These are phyloP conservation scores for Hydnomerulius pinastri DNA, from an alignment of 768 basidiomycete genomes.

Conservation along the genomic window DNA sequence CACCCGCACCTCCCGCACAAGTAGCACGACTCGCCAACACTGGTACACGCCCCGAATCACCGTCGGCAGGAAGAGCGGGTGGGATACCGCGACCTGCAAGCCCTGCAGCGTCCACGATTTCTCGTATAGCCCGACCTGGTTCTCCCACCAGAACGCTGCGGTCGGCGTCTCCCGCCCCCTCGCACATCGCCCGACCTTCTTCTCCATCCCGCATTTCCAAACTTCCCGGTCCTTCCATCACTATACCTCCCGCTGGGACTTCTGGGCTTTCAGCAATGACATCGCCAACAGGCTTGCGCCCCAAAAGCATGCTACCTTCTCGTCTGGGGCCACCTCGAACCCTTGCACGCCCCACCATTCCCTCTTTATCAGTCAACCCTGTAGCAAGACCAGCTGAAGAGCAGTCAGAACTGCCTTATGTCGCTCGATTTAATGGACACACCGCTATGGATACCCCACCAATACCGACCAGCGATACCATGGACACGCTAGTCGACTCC, in stretches of 20 bases:
- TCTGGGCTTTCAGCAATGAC: slow-evolving; percentile 35
- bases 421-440: slow-evolving; percentile 18
- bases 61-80: slow-evolving; percentile 42
- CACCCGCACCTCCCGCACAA: slow-evolving; percentile 45
- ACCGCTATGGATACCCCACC: slow-evolving; percentile 13
- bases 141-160: slow-evolving; percentile 40
- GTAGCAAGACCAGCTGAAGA: slow-evolving; percentile 26
- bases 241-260: slow-evolving; percentile 8
- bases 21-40: slow-evolving; percentile 53
- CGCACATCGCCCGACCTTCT: slow-evolving; percentile 43
- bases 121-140: slow-evolving; percentile 45
- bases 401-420: slow-evolving; percentile 33
- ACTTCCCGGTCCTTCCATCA: slow-evolving; percentile 37
- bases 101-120: slow-evolving; percentile 41
- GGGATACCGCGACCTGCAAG: slow-evolving; percentile 51
- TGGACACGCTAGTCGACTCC: slow-evolving; percentile 37
- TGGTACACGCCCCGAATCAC: slow-evolving; percentile 52
- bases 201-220: slow-evolving; percentile 53
- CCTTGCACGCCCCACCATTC: slow-evolving; percentile 33
- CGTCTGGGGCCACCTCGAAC: slow-evolving; percentile 68
- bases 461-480: slow-evolving; percentile 23
- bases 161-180: slow-evolving; percentile 39
- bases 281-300: slow-evolving; percentile 46
- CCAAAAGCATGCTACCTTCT: slow-evolving; percentile 74
- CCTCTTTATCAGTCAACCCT: slow-evolving; percentile 22